Evolutionary conservation across 1,139 yeast species (phyloP).

Genomic region (Wickerhamomyces sp.): DNA sequence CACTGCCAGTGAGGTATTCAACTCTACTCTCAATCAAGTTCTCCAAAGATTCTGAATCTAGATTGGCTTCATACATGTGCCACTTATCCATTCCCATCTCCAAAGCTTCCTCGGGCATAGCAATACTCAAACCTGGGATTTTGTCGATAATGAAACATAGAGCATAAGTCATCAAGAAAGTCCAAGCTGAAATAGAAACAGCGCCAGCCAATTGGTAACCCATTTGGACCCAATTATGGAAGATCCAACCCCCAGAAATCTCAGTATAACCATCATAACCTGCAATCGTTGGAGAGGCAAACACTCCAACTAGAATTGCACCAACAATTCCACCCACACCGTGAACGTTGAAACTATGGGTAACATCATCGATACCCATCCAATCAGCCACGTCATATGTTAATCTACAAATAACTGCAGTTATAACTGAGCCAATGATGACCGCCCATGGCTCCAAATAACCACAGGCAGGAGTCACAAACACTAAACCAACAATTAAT

Average conservation of each 20-base stretch:
- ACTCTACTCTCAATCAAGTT: not conserved
- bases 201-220: conserved; percentile 47
- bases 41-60: not conserved
- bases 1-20: conserved; percentile 1
- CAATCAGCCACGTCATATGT: conserved; percentile 34
- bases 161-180: conserved; percentile 34
- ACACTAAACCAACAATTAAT: conserved; percentile 42
- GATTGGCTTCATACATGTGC: conserved; percentile 30
- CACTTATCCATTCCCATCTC: conserved; percentile 42
- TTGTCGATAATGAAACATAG: conserved; percentile 39
- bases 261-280: conserved; percentile 41
- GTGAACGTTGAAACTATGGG: conserved; percentile 42
- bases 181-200: conserved; percentile 36
- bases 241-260: conserved; percentile 47
- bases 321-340: conserved; percentile 46
- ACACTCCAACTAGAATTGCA: conserved; percentile 38
- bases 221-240: conserved; percentile 43
- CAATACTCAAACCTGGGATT: conserved; percentile 41
- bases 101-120: conserved; percentile 34
- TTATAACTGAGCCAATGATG: conserved; percentile 37
- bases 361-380: conserved; percentile 43
- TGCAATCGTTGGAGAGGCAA: conserved; percentile 42
- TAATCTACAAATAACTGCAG: conserved; percentile 37
- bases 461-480: conserved; percentile 49
- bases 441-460: conserved; percentile 45